phyloP scores from a whole-genome alignment of 1,284 basidiomycete species.

The Vanrija sp. region DNA sequence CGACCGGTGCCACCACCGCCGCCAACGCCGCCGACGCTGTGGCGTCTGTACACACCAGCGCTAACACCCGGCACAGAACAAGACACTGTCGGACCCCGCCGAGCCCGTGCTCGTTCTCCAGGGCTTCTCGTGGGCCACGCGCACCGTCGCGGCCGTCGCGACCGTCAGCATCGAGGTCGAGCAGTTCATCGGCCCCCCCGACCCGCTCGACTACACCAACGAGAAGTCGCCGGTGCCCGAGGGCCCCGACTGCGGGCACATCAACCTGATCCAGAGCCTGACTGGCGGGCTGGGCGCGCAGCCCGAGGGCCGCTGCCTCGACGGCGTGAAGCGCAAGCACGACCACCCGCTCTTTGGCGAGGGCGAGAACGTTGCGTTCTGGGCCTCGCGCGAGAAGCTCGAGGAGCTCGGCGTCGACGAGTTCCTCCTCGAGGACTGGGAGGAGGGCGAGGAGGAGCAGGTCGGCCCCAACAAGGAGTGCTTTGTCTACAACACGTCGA shows the following conservation, averaged over 20 bases:
- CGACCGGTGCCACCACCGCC: too few species aligned
- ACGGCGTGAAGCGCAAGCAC: slow-evolving; percentile 4
- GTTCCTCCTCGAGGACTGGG: slow-evolving; percentile 5
- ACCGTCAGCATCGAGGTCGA: slow-evolving; percentile 2
- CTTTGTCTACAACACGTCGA: too few species aligned
- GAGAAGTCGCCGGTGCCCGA: background rate
- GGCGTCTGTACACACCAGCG: too few species aligned
- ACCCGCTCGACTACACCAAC: slow-evolving; percentile 1
- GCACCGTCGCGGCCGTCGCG: slow-evolving; percentile 4
- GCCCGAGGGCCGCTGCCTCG: slow-evolving; percentile 3
- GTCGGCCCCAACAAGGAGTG: background rate
- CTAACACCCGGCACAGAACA: background rate
- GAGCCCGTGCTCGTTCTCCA: slow-evolving; percentile 7
- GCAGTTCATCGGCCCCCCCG: slow-evolving; percentile 1
- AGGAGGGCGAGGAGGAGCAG: background rate
- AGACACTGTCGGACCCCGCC: slow-evolving; percentile 4
- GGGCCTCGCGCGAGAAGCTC: background rate
- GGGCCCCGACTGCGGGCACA: background rate
- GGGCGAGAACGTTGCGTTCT: background rate
- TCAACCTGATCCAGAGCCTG: slow-evolving; percentile 6
- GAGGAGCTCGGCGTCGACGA: slow-evolving; percentile 1
- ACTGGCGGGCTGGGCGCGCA: slow-evolving; percentile 8
- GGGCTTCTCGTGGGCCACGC: slow-evolving; percentile 4
- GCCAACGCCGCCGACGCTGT: too few species aligned
- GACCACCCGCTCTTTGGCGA: slow-evolving; percentile 9